Evolutionary conservation across 2,329 filamentous ascomycete species (phyloP), one percentile per base, ranked within the genome.

Genomic region (Chaetomium strumarium): DNA sequence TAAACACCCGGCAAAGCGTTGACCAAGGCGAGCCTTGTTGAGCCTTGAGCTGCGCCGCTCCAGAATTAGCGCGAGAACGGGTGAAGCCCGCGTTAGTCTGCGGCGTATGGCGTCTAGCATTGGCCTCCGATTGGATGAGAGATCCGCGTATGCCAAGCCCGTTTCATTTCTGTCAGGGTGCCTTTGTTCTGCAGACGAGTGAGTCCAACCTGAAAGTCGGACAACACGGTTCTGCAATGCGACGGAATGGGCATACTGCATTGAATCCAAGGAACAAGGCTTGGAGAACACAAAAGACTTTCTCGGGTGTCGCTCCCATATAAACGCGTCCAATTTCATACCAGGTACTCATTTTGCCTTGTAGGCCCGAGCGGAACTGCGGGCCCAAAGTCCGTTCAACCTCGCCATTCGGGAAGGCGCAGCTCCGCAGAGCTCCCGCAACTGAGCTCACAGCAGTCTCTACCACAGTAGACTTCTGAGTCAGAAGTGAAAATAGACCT

Each of bases 41-140:
- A n/a, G 13, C 7, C 13, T n/a, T 3, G 13, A 33, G 36, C 51
- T 49, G 46, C 51, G 51, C 51, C 51, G 12, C 46, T 50, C 46
- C 52, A 50, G 33, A 50, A 43, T 54, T 54, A 54, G 52, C 52
- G 47, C 42, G 16, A 45, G 11, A 43, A 16, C 16, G 16, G n/a
- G 6, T 30, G 34, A 19, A n/a, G 19, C n/a, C 29, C 3, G 30
- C 52, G 36, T 36, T 29, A 20, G 34, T 17, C 16, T 3, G 36
- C 3, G 46, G 48, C 47, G 47, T 37, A 44, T 30, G 30, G 52
- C 48, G 52, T 42, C 48, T 47, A 51, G n/a, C 19, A 3, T 5
- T 2, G 33, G 29, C 16, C 16, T 38, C 4, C 43, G 43, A 55
- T 55, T 55, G 52, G 52, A 2, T 10, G n/a, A 9, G 12, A 6